Evolutionary conservation across 2,329 filamentous ascomycete species (phyloP).

Genomic region (Daldinia sp.): DNA sequence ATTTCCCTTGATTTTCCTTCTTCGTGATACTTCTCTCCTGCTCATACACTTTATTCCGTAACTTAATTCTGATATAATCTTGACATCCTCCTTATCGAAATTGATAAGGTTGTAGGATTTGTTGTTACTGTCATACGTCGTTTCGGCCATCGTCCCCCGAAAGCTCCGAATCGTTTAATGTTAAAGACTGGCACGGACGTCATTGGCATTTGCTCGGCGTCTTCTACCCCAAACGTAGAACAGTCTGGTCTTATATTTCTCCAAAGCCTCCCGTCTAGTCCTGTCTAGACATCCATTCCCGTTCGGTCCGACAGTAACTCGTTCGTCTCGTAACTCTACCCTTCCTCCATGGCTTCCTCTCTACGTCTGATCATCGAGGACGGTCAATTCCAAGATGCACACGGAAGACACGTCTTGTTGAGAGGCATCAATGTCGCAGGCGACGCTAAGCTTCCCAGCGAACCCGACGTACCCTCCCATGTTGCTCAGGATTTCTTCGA

Average conservation of each 20-base stretch:
- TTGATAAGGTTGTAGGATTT: background rate
- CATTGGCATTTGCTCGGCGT: conserved; percentile 27
- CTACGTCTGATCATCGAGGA: conserved; percentile 87
- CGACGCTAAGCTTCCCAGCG: conserved; percentile 89
- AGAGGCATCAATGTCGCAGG: conserved; percentile 94
- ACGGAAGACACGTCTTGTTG: conserved; percentile 87
- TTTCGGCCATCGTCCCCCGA: background rate
- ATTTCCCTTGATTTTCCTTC: background rate
- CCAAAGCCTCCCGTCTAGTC: conserved; percentile 9
- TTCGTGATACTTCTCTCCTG: background rate
- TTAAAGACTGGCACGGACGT: conserved; percentile 23
- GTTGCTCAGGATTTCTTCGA: conserved; percentile 86
- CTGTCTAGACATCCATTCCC: background rate
- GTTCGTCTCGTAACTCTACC: background rate
- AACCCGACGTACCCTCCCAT: conserved; percentile 85
- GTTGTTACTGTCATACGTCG: background rate
- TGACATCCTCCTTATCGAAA: background rate
- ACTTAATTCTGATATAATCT: background rate
- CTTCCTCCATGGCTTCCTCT: conserved; percentile 69
- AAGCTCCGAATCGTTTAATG: conserved; percentile 18
- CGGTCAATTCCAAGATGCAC: conserved; percentile 81
- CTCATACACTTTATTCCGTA: background rate
- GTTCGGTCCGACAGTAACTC: background rate
- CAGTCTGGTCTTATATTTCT: conserved; percentile 5
- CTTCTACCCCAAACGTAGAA: background rate